These are phyloP conservation scores for Candida sanyaensis DNA, from an alignment of 1,139 yeast species.

Conservation along the genomic window DNA sequence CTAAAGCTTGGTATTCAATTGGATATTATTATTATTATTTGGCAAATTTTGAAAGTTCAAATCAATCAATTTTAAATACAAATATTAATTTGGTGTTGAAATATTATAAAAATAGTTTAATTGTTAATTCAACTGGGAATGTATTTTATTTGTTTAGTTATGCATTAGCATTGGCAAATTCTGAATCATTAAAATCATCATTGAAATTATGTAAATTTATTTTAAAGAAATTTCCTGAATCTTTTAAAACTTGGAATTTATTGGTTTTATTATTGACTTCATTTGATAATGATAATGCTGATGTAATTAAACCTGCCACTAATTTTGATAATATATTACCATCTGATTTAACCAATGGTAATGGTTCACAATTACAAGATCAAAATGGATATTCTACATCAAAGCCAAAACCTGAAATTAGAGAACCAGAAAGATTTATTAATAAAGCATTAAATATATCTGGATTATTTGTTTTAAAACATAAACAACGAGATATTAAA, in stretches of 20 bases:
- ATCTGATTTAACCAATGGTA: constrained; percentile 10
- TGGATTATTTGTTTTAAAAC: constrained; percentile 36
- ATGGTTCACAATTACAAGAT: constrained; percentile 6
- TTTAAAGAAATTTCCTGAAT: constrained; percentile 44
- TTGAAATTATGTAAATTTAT: constrained; percentile 44
- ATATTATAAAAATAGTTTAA: constrained; percentile 38
- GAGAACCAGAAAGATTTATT: constrained; percentile 41
- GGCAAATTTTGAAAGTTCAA: constrained; percentile 31
- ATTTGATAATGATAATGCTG: constrained; percentile 28
- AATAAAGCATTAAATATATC: constrained; percentile 48
- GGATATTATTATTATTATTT: constrained; percentile 36
- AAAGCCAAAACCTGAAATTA: constrained; percentile 9
- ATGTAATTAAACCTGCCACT: constrained; percentile 15
- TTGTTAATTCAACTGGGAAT: constrained; percentile 43
- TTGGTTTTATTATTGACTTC: constrained; percentile 35
- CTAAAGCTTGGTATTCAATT: constrained; percentile 42
- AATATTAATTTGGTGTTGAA: constrained; percentile 21
- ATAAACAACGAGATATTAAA: constrained; percentile 28
- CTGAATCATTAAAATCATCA: constrained; percentile 28
- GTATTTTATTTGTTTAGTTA: constrained; percentile 33
- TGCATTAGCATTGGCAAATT: constrained; percentile 38
- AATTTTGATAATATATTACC: constrained; percentile 11
- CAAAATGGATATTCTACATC: constrained; percentile 4
- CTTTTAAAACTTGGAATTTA: constrained; percentile 49
- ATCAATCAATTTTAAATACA: constrained; percentile 19